These are phyloP conservation scores for Barnettozyma sucrosica DNA, from an alignment of 805 yeast species.

Conservation along the genomic window DNA sequence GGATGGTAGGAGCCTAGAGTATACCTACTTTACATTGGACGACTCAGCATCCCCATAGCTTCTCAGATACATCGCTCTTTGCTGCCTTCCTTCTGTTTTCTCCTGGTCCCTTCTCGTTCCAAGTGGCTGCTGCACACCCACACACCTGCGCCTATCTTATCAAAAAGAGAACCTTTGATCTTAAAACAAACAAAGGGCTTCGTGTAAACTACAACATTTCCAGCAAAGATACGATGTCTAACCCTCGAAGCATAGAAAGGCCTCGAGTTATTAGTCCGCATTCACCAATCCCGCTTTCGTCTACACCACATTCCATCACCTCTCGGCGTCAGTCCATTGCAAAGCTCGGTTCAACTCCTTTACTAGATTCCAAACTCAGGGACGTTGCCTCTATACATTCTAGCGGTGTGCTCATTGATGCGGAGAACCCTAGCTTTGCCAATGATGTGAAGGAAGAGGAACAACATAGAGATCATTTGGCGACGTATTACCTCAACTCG, in stretches of 20 bases:
- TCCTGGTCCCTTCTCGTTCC: neutral
- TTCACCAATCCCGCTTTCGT: neutral
- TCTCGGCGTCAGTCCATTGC: slow-evolving; percentile 2
- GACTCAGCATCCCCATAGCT: no score
- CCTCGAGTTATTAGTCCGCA: neutral
- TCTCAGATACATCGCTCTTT: no score
- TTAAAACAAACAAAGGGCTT: neutral
- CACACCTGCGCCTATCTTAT: neutral
- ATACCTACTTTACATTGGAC: no score
- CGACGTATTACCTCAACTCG: neutral
- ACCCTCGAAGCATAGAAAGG: neutral
- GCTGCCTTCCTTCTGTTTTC: neutral
- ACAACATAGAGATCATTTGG: neutral
- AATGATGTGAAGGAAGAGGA: slow-evolving; percentile 10
- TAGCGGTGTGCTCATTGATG: slow-evolving; percentile 10
- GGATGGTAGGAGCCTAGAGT: no score
- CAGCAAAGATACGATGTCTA: neutral
- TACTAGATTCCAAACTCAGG: slow-evolving; percentile 1
- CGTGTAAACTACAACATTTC: neutral
- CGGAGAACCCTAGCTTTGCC: slow-evolving; percentile 12
- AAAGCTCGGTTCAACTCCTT: neutral
- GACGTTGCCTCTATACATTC: neutral
- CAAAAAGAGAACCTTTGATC: neutral
- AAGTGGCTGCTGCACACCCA: neutral
- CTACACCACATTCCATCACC: neutral